Conservation (phyloP, 2,329 filamentous ascomycete genomes). For the Teratosphaeriaceae sp. region DNA sequence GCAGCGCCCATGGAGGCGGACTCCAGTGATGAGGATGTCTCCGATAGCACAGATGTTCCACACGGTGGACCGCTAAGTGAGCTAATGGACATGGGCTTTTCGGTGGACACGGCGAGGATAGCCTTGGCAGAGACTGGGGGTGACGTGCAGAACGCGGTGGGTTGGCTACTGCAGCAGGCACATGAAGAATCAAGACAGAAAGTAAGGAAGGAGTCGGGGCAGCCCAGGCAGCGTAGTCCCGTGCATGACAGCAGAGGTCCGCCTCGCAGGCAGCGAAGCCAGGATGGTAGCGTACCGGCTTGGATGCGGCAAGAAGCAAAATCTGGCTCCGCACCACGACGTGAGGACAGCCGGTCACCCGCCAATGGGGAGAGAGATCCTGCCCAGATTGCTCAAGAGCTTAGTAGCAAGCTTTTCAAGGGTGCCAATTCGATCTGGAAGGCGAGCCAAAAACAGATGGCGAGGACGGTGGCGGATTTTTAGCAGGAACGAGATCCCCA, state of each 20-base stretch:
- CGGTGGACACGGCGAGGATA: constrained; percentile 70
- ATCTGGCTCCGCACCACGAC: constrained; percentile 41
- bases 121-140: constrained; percentile 75
- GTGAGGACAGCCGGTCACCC: constrained; percentile 50
- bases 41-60: constrained; percentile 33
- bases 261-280: constrained; percentile 22
- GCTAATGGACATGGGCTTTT: constrained; percentile 91
- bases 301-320: constrained; percentile 58
- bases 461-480: constrained; percentile 86
- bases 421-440: constrained; percentile 96
- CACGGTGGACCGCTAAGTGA: constrained; percentile 79
- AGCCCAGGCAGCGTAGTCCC: constrained; percentile 16
- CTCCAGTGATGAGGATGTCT: constrained; percentile 10
- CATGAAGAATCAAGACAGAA: constrained; percentile 77
- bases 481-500: constrained; percentile 64
- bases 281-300: constrained; percentile 41
- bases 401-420: constrained; percentile 82
- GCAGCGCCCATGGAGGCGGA: not conserved
- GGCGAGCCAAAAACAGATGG: constrained; percentile 83
- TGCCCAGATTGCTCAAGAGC: constrained; percentile 70
- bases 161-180: constrained; percentile 85
- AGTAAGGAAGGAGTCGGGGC: constrained; percentile 34
- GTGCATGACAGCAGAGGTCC: constrained; percentile 14
- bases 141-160: constrained; percentile 79
- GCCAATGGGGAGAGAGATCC: constrained; percentile 60